Percentiles rank a stretch among this genome's conserved stretches.
Conservation (phyloP, 208 protist species). For the Sergeia podlipaevii region DNA sequence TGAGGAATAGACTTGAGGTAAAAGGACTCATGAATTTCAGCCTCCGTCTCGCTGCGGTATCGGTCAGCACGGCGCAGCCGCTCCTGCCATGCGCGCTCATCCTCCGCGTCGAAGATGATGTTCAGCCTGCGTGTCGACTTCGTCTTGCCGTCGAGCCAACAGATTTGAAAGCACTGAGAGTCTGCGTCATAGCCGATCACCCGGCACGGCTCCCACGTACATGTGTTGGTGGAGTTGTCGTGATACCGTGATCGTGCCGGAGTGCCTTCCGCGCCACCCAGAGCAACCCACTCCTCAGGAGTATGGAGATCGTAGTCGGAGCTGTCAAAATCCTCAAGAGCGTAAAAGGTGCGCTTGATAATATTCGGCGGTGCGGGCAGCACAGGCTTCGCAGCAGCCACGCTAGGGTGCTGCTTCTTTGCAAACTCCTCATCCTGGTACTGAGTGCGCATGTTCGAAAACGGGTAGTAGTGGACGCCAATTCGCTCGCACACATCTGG, state of each 20-base stretch:
- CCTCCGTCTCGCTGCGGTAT: constrained; percentile 75
- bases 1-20: constrained; percentile 75
- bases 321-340: constrained; percentile 89
- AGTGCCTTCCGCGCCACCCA: constrained; percentile 57
- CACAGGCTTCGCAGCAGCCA: not conserved
- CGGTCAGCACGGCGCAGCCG: constrained; percentile 64
- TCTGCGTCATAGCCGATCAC: constrained; percentile 71
- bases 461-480: constrained; percentile 54
- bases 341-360: constrained; percentile 49
- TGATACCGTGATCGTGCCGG: constrained; percentile 84
- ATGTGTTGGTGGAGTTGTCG: constrained; percentile 22
- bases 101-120: constrained; percentile 87
- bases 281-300: constrained; percentile 77
- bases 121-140: constrained; percentile 90
- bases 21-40: constrained; percentile 57
- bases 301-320: constrained; percentile 56
- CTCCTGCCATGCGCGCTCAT: constrained; percentile 62
- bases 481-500: constrained; percentile 47
- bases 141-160: constrained; percentile 60
- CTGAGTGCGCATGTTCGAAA: constrained; percentile 57
- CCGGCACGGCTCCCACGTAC: constrained; percentile 62
- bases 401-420: constrained; percentile 1
- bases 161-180: constrained; percentile 59
- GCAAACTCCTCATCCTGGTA: constrained; percentile 59
- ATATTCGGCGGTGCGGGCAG: constrained; percentile 1